A percentile compares a stretch with the other conserved stretches of the same genome.
These are phyloP conservation scores for Aegilops longissima DNA, from an alignment of 176 grass and related monocot genomes.

Conservation along the genomic window DNA sequence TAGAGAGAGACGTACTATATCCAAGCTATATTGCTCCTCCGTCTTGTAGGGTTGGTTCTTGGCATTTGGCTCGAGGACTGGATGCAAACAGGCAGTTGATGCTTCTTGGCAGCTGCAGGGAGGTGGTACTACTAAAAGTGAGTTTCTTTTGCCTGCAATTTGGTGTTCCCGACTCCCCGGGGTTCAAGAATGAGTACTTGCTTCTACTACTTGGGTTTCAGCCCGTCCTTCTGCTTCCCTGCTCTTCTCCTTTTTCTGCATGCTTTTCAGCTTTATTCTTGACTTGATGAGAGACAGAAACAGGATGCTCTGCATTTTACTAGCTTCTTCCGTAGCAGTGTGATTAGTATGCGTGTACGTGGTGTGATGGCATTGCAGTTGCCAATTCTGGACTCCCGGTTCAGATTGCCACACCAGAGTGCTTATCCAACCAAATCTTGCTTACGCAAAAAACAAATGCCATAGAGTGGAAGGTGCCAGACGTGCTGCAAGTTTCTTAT, in stretches of 20 bases:
- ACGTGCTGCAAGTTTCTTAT: not conserved
- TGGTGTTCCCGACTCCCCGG: not conserved
- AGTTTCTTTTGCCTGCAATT: slow-evolving; percentile 30
- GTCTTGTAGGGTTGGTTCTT: slow-evolving; percentile 8
- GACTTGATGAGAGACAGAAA: not conserved
- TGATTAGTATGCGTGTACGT: not conserved
- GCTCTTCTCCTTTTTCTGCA: slow-evolving; percentile 1
- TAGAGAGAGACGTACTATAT: not conserved
- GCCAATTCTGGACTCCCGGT: not conserved
- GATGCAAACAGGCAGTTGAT: not conserved
- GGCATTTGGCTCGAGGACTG: not conserved
- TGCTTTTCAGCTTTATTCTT: slow-evolving; percentile 35
- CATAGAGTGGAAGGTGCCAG: not conserved
- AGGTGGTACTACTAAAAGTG: slow-evolving; percentile 34
- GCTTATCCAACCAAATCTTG: not conserved
- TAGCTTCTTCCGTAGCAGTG: not conserved
- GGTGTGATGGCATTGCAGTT: slow-evolving; percentile 2
- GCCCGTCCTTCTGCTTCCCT: not conserved
- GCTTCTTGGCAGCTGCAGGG: not conserved
- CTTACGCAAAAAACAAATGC: not conserved
- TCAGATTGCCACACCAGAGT: slow-evolving; percentile 2
- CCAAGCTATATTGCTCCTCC: not conserved
- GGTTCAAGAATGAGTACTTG: slow-evolving; percentile 31
- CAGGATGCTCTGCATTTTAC: not conserved
- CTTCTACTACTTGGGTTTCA: slow-evolving; percentile 9